Conservation (phyloP, 2,329 filamentous ascomycete species). For the Diaporthe vexans region DNA sequence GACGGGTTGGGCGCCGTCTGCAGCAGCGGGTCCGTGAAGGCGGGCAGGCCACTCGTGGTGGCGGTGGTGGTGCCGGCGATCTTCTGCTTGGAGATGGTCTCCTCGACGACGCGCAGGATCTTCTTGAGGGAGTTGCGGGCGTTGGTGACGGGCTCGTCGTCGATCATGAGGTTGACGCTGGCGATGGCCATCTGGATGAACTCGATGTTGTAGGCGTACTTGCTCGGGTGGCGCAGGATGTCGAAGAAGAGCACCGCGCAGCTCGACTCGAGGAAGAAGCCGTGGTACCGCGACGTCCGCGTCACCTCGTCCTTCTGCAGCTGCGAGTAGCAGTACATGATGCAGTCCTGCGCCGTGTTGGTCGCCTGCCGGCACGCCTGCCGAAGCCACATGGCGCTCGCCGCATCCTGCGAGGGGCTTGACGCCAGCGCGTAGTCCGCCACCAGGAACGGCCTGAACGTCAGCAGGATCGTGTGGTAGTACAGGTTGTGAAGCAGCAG, state of each 20-base stretch:
- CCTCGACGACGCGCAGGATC: slow-evolving; percentile 44
- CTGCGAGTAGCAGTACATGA: slow-evolving; percentile 43
- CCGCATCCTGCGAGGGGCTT: slow-evolving; percentile 21
- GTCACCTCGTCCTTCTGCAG: slow-evolving; percentile 40
- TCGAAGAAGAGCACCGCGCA: slow-evolving; percentile 50
- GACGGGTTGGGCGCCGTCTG: slow-evolving; percentile 17
- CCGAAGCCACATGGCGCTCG: slow-evolving; percentile 48
- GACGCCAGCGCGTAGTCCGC: slow-evolving; percentile 44
- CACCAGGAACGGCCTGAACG: slow-evolving; percentile 47
- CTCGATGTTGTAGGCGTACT: slow-evolving; percentile 49
- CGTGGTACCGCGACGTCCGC: slow-evolving; percentile 41
- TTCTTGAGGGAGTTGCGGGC: slow-evolving; percentile 43
- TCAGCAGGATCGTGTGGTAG: slow-evolving; percentile 44
- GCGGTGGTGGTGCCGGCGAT: slow-evolving; percentile 4
- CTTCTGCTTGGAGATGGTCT: slow-evolving; percentile 45
- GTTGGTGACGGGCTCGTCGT: slow-evolving; percentile 44
- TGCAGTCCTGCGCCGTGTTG: slow-evolving; percentile 49
- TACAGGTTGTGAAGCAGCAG: slow-evolving; percentile 44
- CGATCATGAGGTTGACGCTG: slow-evolving; percentile 46
- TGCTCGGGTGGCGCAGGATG: slow-evolving; percentile 47
- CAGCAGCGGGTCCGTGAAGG: slow-evolving; percentile 37
- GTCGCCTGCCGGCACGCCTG: slow-evolving; percentile 49
- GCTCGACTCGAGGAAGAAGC: slow-evolving; percentile 49
- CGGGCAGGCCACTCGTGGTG: slow-evolving; percentile 10
- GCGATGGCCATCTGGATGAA: slow-evolving; percentile 47